Evolutionary conservation across 768 basidiomycete species (phyloP), one percentile per base, ranked within the genome.

Genomic region (Rhodotorula diobovata): DNA sequence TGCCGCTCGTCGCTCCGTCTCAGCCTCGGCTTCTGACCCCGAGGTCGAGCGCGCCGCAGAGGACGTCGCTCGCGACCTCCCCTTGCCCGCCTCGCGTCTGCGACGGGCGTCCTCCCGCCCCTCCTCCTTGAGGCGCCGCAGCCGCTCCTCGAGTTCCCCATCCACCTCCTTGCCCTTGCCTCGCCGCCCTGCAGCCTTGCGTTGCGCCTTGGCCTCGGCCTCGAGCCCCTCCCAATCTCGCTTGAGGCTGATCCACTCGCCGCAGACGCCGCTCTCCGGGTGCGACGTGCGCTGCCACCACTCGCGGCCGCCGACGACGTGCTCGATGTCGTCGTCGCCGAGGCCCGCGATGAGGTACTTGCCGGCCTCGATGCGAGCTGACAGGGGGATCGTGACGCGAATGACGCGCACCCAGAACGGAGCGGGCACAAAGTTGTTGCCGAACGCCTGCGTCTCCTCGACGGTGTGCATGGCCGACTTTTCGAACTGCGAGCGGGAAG

Each of bases 221-320:
- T 72, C 69, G 21, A 74, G 34, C 3, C 70, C 77, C 66, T 77
- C 55, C 65, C 73, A 72, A 43, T 72, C 71, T 34, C 53, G 39
- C 78, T 82, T 83, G 77, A 81, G 81, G 32, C 79, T 80, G 63
- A 83, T 82, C 82, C 82, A 83, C 68, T 83, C 82, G 30, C 74
- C 81, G 63, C 81, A 80, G 28, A 83, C 78, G 3, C 81, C 81
- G n/a, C 85, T 81, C 57, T 92, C 79, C 30, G 89, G 88, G 53
- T 94, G 87, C 45, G 94, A 92, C 21, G 74, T 72, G 1, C 70
- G 48, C 81, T 96, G 94, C 95, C 95, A 98, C 93, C 95, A 98
- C 79, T 94, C 93, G 11, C 87, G 86, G 2, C 95, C 95, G 20
- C 95, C 95, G 8, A 93, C 87, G 41, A 91, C 79, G 51, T 84